These are phyloP conservation scores for Aureobasidium zeae DNA, from an alignment of 2,329 filamentous ascomycete species.

Conservation along the genomic window DNA sequence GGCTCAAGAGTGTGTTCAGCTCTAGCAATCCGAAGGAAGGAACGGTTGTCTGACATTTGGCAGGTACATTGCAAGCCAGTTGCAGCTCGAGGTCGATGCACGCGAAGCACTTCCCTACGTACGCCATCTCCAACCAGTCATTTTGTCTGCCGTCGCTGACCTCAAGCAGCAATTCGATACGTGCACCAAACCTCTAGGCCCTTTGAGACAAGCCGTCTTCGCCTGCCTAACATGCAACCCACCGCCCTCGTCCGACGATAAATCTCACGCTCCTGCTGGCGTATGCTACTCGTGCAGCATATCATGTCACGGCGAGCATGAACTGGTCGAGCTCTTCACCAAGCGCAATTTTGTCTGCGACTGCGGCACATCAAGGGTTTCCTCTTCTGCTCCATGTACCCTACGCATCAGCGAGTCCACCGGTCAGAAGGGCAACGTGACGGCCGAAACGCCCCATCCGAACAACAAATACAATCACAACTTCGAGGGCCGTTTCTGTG, in stretches of 20 bases:
- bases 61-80: slow-evolving; percentile 80
- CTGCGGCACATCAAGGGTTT: slow-evolving; percentile 78
- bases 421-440: slow-evolving; percentile 66
- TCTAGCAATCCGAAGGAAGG: too few relatives aligned
- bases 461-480: slow-evolving; percentile 93
- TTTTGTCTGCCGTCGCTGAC: too few relatives aligned
- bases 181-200: slow-evolving; percentile 83
- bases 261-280: slow-evolving; percentile 63
- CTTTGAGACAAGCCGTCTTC: slow-evolving; percentile 80
- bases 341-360: slow-evolving; percentile 96
- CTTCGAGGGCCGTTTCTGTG: slow-evolving; percentile 86
- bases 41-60: neutral
- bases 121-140: too few relatives aligned
- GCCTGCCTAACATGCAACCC: slow-evolving; percentile 92
- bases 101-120: slow-evolving; percentile 92
- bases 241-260: slow-evolving; percentile 52
- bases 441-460: slow-evolving; percentile 60
- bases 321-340: slow-evolving; percentile 86
- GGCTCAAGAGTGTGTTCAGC: slow-evolving; percentile 36
- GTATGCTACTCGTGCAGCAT: slow-evolving; percentile 97
- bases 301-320: slow-evolving; percentile 91
- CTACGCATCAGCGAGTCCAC: slow-evolving; percentile 65
- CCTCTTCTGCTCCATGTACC: slow-evolving; percentile 57
- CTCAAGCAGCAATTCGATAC: slow-evolving; percentile 91
- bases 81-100: slow-evolving; percentile 87